phyloP scores from a whole-genome alignment of 2,329 filamentous ascomycete genomes.

The Coniochaeta hoffmannii region DNA sequence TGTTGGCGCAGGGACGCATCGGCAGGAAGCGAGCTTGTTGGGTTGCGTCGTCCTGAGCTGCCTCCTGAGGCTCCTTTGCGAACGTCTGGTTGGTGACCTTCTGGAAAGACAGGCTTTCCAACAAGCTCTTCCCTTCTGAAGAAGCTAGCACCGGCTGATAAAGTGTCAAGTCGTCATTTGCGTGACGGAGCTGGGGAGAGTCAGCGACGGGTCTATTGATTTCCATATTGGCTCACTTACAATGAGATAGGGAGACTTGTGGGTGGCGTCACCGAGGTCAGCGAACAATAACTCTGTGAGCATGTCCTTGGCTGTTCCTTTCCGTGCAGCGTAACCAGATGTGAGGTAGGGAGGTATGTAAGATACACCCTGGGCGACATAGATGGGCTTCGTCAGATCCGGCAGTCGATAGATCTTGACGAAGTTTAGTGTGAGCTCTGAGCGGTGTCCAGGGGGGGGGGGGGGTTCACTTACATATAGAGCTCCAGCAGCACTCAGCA shows the following conservation, averaged over 20 bases:
- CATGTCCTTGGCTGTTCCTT: conserved; percentile 63
- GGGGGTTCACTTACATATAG: conserved; percentile 63
- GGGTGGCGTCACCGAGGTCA: conserved; percentile 70
- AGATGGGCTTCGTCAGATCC: conserved; percentile 63
- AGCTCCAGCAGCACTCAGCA: conserved; percentile 68
- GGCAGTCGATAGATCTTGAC: conserved; percentile 70
- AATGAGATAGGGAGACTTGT: conserved; percentile 70
- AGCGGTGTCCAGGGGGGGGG: no score
- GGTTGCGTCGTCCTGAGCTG: conserved; percentile 42
- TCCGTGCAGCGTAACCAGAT: conserved; percentile 59
- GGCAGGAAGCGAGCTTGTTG: conserved; percentile 40
- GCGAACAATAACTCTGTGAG: conserved; percentile 76
- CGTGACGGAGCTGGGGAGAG: conserved; percentile 59
- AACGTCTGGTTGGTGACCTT: conserved; percentile 65
- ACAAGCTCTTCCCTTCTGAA: conserved; percentile 34
- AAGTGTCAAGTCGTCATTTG: conserved; percentile 74
- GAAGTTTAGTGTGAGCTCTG: conserved; percentile 6
- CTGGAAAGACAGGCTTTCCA: conserved; percentile 61
- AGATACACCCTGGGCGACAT: conserved; percentile 66
- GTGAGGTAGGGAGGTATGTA: conserved; percentile 73
- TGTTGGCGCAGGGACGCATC: conserved; percentile 50
- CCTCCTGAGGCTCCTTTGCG: conserved; percentile 47
- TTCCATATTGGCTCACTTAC: conserved; percentile 29
- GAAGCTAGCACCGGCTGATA: conserved; percentile 68
- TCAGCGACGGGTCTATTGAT: conserved; percentile 7